Base-by-base conservation (phyloP, 2,329 filamentous ascomycete species). In the Apiospora arundinis region DNA sequence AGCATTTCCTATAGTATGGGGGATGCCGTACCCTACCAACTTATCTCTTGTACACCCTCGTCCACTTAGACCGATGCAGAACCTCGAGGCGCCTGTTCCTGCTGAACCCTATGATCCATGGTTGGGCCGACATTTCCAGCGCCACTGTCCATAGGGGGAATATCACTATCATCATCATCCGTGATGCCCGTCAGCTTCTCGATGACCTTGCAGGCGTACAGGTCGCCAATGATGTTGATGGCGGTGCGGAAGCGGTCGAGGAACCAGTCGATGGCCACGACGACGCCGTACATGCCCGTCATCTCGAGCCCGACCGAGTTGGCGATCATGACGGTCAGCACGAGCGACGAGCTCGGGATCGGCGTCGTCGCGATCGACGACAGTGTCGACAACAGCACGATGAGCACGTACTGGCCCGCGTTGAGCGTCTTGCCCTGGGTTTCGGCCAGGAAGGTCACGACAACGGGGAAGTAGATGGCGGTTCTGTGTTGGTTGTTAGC, bases 201-300 rank as follows among this genome's bases (percentile, higher is more conserved):
- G 4, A 86, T 74, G 40, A 86, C 77, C 2, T 74, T 75, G 2
- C 82, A 83, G 0, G 83, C 85, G 70, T 83, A 87, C 1, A 86
- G 72, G 75, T 88, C 86, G n/a, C 85, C 84, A 46, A 81, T 84
- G 60, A 88, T 86, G 72, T 88, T 88, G 70, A 84, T 76, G 4
- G 83, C 82, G 0, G 86, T 88, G 18, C 87, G 81, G 82, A 88
- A 88, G 40, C 86, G 84, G 77, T 88, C 87, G n/a, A 88, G 80
- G 77, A 88, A 84, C 86, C 86, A 88, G 73, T 88, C 86, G 63
- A 88, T 87, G 32, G 85, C 86, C 2, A 87, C 83, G 18, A 88
- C 84, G 52, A 88, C 85, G 28, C 83, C 86, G 73, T 85, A 68
- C 67, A 68, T 68, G 25, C 45, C 67, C 42, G 44, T 68, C 23